Evolutionary conservation across 2,329 filamentous ascomycete genomes (phyloP).

Genomic region (Penicillium capsulatum): DNA sequence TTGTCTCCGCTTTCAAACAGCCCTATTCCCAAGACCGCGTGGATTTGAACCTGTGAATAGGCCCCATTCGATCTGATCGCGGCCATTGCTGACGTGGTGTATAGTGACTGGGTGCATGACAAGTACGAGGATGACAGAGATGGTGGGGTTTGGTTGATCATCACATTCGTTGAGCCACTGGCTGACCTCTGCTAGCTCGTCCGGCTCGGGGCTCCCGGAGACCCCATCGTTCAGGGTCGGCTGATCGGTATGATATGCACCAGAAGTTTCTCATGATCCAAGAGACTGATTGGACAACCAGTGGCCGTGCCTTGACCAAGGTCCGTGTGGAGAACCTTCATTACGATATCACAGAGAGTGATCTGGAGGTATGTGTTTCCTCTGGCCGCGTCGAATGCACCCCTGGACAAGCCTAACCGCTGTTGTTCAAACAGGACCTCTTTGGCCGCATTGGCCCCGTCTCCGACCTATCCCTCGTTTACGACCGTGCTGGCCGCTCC

Average conservation of each 20-base stretch:
- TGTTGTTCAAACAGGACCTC: slow-evolving; percentile 57
- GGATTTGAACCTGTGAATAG: slow-evolving; percentile 44
- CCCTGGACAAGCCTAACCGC: not conserved
- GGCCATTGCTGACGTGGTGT: slow-evolving; percentile 7
- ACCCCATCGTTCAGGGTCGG: slow-evolving; percentile 34
- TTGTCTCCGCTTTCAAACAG: slow-evolving; percentile 40
- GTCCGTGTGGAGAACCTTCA: slow-evolving; percentile 85
- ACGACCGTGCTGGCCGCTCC: slow-evolving; percentile 84
- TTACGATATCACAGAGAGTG: slow-evolving; percentile 82
- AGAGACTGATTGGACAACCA: slow-evolving; percentile 29
- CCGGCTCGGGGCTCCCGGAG: slow-evolving; percentile 44
- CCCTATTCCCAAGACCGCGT: slow-evolving; percentile 44
- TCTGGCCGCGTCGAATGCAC: no score
- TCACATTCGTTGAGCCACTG: slow-evolving; percentile 5
- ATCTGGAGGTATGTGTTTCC: slow-evolving; percentile 63
- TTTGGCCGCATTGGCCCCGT: slow-evolving; percentile 75
- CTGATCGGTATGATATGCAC: slow-evolving; percentile 31
- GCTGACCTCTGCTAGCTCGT: slow-evolving; percentile 33
- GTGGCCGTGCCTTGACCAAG: slow-evolving; percentile 60
- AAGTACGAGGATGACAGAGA: slow-evolving; percentile 72
- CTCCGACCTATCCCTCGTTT: slow-evolving; percentile 64
- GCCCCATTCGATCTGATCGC: not conserved
- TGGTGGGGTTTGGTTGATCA: slow-evolving; percentile 30
- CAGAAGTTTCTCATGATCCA: not conserved
- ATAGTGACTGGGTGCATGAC: slow-evolving; percentile 93